Percentiles rank a stretch among this genome's conserved stretches.
Evolutionary conservation across 108 stramenopile species (phyloP).

Genomic region (Seminavis robusta): DNA sequence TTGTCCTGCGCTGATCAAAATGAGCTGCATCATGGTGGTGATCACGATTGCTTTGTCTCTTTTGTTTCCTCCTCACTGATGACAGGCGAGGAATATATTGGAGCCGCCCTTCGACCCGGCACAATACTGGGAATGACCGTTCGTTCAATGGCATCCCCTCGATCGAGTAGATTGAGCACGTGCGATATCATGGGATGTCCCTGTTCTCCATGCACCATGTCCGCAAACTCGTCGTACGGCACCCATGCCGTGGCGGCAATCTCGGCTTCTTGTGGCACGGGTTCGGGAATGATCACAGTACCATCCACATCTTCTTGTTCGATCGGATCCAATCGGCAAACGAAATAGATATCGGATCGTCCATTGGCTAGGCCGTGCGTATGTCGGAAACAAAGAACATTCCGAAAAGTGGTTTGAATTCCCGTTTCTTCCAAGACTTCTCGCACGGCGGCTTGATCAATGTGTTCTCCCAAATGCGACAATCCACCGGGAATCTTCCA

Average conservation of each 20-base stretch:
- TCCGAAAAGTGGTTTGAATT: conserved; percentile 50
- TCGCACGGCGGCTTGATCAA: conserved; percentile 67
- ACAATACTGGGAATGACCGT: conserved; percentile 59
- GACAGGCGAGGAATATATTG: conserved; percentile 51
- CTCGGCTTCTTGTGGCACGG: conserved; percentile 64
- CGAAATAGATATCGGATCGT: conserved; percentile 72
- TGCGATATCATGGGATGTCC: conserved; percentile 75
- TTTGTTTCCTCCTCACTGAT: too few species aligned
- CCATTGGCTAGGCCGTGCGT: conserved; percentile 72
- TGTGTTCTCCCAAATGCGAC: conserved; percentile 74
- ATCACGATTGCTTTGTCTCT: too few species aligned
- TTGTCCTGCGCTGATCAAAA: too few species aligned
- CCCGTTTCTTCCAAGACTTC: conserved; percentile 93
- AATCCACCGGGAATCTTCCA: conserved; percentile 91
- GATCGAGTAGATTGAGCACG: conserved; percentile 52
- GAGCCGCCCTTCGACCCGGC: conserved; percentile 64
- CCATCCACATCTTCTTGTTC: conserved; percentile 43
- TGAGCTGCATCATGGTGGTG: too few species aligned
- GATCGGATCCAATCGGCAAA: conserved; percentile 68
- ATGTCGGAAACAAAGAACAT: conserved; percentile 79
- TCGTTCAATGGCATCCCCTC: conserved; percentile 45
- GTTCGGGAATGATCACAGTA: conserved; percentile 33
- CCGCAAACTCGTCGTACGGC: conserved; percentile 52
- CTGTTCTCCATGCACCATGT: conserved; percentile 52
- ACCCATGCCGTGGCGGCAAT: conserved; percentile 68